Evolutionary conservation across 192 early-diverging fungal genomes (phyloP).

Genomic region (Mortierella alpina): DNA sequence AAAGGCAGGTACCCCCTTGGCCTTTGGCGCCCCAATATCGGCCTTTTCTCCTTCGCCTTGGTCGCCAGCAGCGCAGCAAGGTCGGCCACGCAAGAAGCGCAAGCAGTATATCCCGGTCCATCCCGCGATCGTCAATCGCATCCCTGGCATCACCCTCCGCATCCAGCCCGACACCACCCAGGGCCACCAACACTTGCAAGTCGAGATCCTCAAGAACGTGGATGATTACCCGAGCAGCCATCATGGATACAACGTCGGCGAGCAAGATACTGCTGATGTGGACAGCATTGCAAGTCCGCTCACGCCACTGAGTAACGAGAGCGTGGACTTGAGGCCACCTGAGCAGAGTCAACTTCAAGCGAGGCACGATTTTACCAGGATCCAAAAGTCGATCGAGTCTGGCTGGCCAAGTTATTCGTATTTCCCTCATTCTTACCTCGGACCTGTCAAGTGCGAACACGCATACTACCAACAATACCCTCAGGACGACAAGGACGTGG

Average conservation of each 20-base stretch:
- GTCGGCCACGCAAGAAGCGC: slow-evolving; percentile 31
- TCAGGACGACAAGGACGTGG: neutral
- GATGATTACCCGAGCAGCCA: slow-evolving; percentile 17
- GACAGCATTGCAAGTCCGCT: no score
- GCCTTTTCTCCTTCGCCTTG: neutral
- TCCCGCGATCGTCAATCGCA: slow-evolving; percentile 36
- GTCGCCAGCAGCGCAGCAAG: slow-evolving; percentile 3
- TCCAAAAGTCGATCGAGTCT: slow-evolving; percentile 46
- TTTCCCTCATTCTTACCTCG: neutral
- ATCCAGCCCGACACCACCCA: slow-evolving; percentile 32
- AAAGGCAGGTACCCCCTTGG: neutral
- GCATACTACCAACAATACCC: neutral
- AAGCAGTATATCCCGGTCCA: slow-evolving; percentile 48
- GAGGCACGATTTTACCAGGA: slow-evolving; percentile 31
- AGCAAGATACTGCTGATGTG: neutral
- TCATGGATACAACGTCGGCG: neutral
- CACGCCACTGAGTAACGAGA: no score
- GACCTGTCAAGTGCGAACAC: neutral
- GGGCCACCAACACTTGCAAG: slow-evolving; percentile 21
- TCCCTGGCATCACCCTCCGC: slow-evolving; percentile 46
- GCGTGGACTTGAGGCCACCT: no score
- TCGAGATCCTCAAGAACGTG: slow-evolving; percentile 46
- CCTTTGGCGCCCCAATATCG: neutral
- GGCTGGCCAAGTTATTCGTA: slow-evolving; percentile 26
- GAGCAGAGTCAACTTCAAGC: slow-evolving; percentile 5